phyloP scores from a whole-genome alignment of 371 early-diverging fungal genomes.

The Rhizopus sp. region DNA sequence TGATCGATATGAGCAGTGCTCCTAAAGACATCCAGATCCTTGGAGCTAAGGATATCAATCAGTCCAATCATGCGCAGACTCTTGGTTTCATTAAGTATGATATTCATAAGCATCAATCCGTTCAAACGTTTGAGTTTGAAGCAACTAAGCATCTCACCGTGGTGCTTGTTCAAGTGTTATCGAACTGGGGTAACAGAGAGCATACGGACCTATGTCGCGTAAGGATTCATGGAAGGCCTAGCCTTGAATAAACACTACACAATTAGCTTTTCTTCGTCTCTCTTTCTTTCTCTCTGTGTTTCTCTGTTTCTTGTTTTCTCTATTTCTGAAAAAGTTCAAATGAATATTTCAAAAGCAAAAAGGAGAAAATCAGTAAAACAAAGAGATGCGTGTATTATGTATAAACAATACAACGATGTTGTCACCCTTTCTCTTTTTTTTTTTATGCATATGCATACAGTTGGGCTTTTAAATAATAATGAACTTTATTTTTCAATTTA shows the following conservation, averaged over 20 bases:
- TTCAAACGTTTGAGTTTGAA: conserved; percentile 40
- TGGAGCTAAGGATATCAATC: background rate
- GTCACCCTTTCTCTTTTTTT: too few relatives aligned
- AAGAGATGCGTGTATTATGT: too few relatives aligned
- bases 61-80: conserved; percentile 4
- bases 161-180: conserved; percentile 54
- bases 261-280: background rate
- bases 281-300: background rate
- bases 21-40: conserved; percentile 11
- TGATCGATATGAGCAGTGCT: conserved; percentile 10
- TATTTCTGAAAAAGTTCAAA: too few relatives aligned
- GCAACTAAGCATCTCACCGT: conserved; percentile 15
- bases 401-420: background rate
- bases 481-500: background rate
- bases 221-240: conserved; percentile 67
- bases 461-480: background rate
- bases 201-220: conserved; percentile 84
- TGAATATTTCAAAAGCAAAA: too few relatives aligned
- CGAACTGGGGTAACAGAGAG: conserved; percentile 74
- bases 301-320: too few relatives aligned
- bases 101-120: conserved; percentile 16
- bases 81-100: conserved; percentile 24
- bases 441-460: too few relatives aligned
- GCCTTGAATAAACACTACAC: background rate
- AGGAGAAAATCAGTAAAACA: too few relatives aligned